Evolutionary conservation across 257 asterid genomes (phyloP).

Genomic region (Dorcoceras hygrometricum): DNA sequence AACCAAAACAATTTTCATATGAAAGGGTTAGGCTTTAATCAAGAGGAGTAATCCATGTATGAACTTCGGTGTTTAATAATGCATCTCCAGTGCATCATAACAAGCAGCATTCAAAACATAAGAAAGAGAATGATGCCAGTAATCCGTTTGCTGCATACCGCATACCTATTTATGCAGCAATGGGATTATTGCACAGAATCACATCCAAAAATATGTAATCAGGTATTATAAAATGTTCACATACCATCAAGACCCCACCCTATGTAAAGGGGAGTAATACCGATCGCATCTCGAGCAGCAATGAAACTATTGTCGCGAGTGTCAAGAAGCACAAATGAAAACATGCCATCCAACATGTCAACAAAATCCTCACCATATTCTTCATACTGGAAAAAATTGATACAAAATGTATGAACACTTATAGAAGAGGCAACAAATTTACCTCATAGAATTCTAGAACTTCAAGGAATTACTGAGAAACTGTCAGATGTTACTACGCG

Average conservation of each 20-base stretch:
- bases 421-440: neutral
- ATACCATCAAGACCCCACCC: conserved; percentile 99
- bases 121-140: conserved; percentile 10
- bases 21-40: conserved; percentile 12
- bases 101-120: conserved; percentile 11
- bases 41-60: conserved; percentile 9
- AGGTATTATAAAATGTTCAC: conserved; percentile 14
- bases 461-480: neutral
- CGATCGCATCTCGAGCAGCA: conserved; percentile 99
- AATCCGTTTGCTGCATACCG: neutral
- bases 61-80: conserved; percentile 11
- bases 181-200: conserved; percentile 5
- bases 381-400: conserved; percentile 62
- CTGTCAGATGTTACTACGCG: neutral
- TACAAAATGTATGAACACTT: conserved; percentile 16
- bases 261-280: conserved; percentile 92
- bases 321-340: conserved; percentile 97
- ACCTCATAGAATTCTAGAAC: neutral
- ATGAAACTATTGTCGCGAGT: conserved; percentile 92
- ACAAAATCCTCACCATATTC: conserved; percentile 95
- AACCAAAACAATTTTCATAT: conserved; percentile 10
- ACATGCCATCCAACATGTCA: conserved; percentile 98
- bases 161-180: neutral
- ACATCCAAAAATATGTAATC: conserved; percentile 21
- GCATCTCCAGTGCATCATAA: conserved; percentile 16